These are phyloP conservation scores for Plasmodium ovale DNA, from an alignment of 169 alveolate species.

Conservation along the genomic window DNA sequence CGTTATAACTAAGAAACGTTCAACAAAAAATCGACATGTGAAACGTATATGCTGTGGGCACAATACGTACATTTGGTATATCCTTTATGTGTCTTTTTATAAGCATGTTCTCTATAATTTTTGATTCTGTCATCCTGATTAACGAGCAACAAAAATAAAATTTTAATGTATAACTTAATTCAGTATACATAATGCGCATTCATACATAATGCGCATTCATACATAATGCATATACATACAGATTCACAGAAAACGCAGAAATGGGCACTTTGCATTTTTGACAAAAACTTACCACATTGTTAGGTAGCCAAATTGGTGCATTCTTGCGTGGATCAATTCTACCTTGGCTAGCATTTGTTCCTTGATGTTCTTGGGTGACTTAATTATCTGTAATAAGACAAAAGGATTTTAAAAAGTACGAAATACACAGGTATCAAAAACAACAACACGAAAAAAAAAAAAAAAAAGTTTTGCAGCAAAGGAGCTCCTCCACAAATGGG, in stretches of 20 bases:
- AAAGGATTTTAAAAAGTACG: background rate
- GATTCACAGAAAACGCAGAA: background rate
- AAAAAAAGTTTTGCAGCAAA: background rate
- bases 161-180: background rate
- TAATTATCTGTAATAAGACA: constrained; percentile 29
- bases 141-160: background rate
- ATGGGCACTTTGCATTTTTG: background rate
- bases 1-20: background rate
- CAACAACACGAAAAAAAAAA: background rate
- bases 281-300: constrained; percentile 55
- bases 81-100: constrained; percentile 73
- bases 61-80: constrained; percentile 27
- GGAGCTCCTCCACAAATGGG: background rate
- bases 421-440: background rate
- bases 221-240: background rate
- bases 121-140: constrained; percentile 68
- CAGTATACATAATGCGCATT: background rate
- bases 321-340: constrained; percentile 56
- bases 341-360: constrained; percentile 64
- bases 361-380: constrained; percentile 43
- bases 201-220: background rate
- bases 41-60: background rate
- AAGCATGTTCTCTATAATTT: constrained; percentile 65
- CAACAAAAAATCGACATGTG: background rate
- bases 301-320: constrained; percentile 65